A percentile compares a stretch with the other conserved stretches of the same genome.
Evolutionary conservation across 2,329 filamentous ascomycete species (phyloP).

Genomic region (Fusarium sp.): DNA sequence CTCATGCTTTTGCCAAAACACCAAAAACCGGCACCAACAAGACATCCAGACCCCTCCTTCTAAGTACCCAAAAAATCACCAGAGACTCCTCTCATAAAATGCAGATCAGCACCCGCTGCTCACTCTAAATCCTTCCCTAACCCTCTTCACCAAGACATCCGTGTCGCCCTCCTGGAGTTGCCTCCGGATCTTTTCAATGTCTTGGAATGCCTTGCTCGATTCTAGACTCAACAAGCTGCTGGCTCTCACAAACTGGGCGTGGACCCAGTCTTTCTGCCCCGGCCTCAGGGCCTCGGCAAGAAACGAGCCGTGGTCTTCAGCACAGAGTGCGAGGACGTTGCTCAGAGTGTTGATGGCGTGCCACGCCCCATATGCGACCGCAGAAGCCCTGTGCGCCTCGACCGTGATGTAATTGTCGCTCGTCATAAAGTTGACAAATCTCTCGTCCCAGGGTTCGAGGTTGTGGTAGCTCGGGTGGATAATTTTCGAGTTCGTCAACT

Average conservation of each 20-base stretch:
- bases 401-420: constrained; percentile 1
- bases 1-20: neutral
- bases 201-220: neutral
- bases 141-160: neutral
- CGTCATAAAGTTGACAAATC: neutral
- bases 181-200: neutral
- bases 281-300: neutral
- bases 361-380: constrained; percentile 9
- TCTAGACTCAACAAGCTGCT: neutral
- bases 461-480: constrained; percentile 15
- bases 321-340: neutral
- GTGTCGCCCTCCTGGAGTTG: neutral
- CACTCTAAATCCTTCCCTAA: neutral
- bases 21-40: neutral
- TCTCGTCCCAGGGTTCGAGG: neutral
- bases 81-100: neutral
- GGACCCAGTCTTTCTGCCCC: constrained; percentile 11
- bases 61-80: neutral
- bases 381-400: constrained; percentile 1
- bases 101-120: neutral
- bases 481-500: neutral
- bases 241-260: neutral
- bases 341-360: neutral
- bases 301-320: neutral
- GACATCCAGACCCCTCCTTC: neutral